Conservation (phyloP, 2,329 filamentous ascomycete species). For the Drechslera avenae region DNA sequence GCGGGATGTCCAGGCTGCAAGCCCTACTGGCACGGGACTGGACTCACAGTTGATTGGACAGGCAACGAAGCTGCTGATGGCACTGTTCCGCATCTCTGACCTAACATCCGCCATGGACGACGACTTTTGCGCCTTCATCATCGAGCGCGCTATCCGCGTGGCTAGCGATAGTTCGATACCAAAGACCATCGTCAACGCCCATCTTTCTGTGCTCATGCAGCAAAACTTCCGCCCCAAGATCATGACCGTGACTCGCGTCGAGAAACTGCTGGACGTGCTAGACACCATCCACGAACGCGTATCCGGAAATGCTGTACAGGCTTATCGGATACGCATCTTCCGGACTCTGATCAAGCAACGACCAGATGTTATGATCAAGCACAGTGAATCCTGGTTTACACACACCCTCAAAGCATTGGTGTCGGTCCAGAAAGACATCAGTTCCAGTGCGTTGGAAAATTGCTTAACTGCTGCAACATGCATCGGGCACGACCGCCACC, state of each 20-base stretch:
- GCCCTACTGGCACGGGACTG: conserved; percentile 57
- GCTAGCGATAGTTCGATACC: conserved; percentile 71
- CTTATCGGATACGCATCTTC: conserved; percentile 79
- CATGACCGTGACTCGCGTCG: conserved; percentile 73
- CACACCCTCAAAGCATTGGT: conserved; percentile 83
- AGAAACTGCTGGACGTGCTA: conserved; percentile 71
- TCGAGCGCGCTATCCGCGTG: conserved; percentile 78
- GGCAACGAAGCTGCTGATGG: conserved; percentile 76
- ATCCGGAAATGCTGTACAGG: conserved; percentile 79
- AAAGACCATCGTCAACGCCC: conserved; percentile 77
- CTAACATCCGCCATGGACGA: conserved; percentile 72
- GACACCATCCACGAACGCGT: conserved; percentile 74
- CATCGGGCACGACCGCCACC: conserved; percentile 70
- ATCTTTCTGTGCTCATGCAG: conserved; percentile 79
- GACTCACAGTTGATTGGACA: conserved; percentile 77
- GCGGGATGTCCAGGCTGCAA: conserved; percentile 73
- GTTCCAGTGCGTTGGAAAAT: conserved; percentile 73
- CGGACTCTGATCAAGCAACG: conserved; percentile 75
- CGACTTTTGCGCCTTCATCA: conserved; percentile 78
- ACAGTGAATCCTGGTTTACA: conserved; percentile 76
- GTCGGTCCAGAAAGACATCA: conserved; percentile 76
- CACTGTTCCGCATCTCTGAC: conserved; percentile 75
- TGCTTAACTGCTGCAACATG: conserved; percentile 72
- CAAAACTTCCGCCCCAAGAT: conserved; percentile 78
- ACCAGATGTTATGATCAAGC: conserved; percentile 69